These are phyloP conservation scores for Tetradesmus obliquus DNA, from an alignment of 139 green algal species.

Conservation along the genomic window DNA sequence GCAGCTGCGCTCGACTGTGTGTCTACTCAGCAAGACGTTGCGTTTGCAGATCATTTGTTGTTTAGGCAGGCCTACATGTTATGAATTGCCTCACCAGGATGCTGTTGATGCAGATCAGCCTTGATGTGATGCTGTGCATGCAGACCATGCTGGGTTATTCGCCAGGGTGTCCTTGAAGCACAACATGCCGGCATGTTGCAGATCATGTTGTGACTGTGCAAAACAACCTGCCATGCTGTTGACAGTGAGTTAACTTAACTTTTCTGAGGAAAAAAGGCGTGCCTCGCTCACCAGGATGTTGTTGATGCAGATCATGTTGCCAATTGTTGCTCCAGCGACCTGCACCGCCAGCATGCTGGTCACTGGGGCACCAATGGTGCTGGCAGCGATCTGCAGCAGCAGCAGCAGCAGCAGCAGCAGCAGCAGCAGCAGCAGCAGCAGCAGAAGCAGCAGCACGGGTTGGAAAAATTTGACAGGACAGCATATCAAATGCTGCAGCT, in stretches of 20 bases:
- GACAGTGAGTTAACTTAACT: background rate
- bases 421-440: background rate
- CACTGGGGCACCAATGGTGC: conserved; percentile 42
- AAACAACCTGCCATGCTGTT: background rate
- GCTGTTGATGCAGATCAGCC: too few relatives aligned
- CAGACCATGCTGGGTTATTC: background rate
- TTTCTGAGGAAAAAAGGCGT: background rate
- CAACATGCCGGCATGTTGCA: background rate
- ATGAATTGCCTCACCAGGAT: too few relatives aligned
- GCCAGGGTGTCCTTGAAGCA: background rate
- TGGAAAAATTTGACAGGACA: background rate
- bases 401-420: background rate
- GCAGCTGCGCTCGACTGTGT: background rate
- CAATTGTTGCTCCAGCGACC: conserved; percentile 46
- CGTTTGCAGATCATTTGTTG: too few relatives aligned
- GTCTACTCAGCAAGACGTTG: background rate
- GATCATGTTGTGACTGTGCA: background rate
- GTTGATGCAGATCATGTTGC: conserved; percentile 66
- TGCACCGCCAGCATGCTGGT: conserved; percentile 57
- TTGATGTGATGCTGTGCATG: background rate
- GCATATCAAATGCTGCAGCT: too few relatives aligned
- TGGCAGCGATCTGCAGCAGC: conserved; percentile 37
- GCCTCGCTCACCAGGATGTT: conserved; percentile 54
- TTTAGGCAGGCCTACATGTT: too few relatives aligned
- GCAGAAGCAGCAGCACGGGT: background rate